Evolutionary conservation across 139 green algal species (phyloP), one percentile per base, ranked within the genome.

Genomic region (Ettlia oleoabundans): DNA sequence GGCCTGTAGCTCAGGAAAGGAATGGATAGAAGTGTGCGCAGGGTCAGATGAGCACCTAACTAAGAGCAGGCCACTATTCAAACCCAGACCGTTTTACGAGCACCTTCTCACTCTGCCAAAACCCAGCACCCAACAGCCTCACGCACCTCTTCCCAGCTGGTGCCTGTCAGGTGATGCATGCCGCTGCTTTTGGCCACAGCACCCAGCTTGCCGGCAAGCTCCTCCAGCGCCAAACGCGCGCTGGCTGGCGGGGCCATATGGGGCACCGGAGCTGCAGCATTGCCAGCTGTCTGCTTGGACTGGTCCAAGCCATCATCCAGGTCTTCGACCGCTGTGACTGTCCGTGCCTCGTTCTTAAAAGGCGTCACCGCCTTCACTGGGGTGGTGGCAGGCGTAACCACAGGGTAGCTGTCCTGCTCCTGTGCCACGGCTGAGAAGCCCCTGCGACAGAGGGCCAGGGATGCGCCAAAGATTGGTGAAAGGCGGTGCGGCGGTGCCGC

Each of bases 111-210:
- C n/a, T n/a, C 22, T 35, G 5, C 5, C 9, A 26, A 62, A 47
- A 67, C 51, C 52, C 52, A 68, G 22, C 33, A 68, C 22, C 47
- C 52, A 40, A 15, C 9, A 5, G 3, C 42, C 28, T 5, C 38
- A 63, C 72, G 7, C 72, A 80, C 73, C 73, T 80, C 52, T 33
- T 68, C 73, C 58, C 58, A 80, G 35, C 9, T 69, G 37, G 4
- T 13, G 53, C 26, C 38, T 26, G 21, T 19, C 32, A 26, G 19
- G 13, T n/a, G 26, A 22, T 4, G 15, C 52, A 52, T 51, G 53
- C 35, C 38, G 73, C 73, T 18, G 53, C 35, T 35, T 18, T 37
- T 35, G 3, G 73, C 73, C 10, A 41, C 73, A 37, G 73, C 73
- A 52, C 53, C 73, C 53, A 80, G 52, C 24, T 64, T 35, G 37